phyloP scores from a whole-genome alignment of 495 filamentous ascomycete genomes.

The Xylaria grammica region DNA sequence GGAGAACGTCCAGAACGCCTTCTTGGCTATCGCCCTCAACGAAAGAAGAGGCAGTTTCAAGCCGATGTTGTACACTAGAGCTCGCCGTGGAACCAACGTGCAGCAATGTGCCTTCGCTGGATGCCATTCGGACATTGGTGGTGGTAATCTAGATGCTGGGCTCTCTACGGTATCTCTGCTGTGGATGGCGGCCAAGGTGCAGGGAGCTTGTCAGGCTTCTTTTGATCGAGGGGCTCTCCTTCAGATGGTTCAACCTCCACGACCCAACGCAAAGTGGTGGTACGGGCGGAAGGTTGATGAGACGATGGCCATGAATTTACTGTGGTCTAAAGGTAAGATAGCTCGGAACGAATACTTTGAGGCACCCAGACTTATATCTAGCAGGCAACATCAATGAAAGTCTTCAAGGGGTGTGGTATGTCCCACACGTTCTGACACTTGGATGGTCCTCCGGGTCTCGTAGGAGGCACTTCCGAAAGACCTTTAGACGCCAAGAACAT shows the following conservation, averaged over 20 bases:
- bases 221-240: constrained; percentile 7
- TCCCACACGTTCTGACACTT: constrained; percentile 9
- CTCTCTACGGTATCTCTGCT: constrained; percentile 11
- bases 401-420: constrained; percentile 8
- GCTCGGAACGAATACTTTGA: background rate
- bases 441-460: constrained; percentile 14
- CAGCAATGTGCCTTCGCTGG: constrained; percentile 10
- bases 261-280: constrained; percentile 16
- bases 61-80: constrained; percentile 10
- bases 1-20: constrained; percentile 9
- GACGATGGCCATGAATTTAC: constrained; percentile 4
- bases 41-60: constrained; percentile 14
- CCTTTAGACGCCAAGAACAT: constrained; percentile 1
- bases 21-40: constrained; percentile 9
- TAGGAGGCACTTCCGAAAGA: constrained; percentile 13
- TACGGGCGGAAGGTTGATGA: constrained; percentile 8
- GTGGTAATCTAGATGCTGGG: constrained; percentile 11
- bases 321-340: constrained; percentile 13
- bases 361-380: background rate
- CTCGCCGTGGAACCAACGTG: background rate
- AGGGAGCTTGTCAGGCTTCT: constrained; percentile 1
- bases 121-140: constrained; percentile 1
- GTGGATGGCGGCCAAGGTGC: constrained; percentile 13
- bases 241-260: constrained; percentile 11
- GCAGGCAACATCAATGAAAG: constrained; percentile 17